Conservation (phyloP, 495 filamentous ascomycete genomes). For the Melanomma pulvis-pyrius region DNA sequence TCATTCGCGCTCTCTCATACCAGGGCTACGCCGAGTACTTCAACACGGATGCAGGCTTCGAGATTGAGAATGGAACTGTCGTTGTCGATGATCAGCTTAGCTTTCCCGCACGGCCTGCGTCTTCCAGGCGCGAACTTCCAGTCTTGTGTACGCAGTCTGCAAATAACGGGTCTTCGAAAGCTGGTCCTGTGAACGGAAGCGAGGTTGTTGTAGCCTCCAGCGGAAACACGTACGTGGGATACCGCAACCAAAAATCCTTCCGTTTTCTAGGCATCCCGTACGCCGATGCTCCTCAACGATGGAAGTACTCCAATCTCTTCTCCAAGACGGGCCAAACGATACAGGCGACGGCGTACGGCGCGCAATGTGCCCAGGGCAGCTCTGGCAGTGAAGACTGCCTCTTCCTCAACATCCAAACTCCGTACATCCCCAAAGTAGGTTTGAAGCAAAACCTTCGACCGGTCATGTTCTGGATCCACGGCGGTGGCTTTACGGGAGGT, state of each 20-base stretch:
- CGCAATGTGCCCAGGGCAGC: constrained; percentile 52
- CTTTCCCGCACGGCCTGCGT: constrained; percentile 11
- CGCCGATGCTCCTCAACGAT: constrained; percentile 52
- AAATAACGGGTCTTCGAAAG: constrained; percentile 27
- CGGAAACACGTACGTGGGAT: constrained; percentile 50
- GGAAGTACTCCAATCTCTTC: constrained; percentile 52
- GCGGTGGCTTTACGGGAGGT: constrained; percentile 52
- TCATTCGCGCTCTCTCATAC: constrained; percentile 46
- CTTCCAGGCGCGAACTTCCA: constrained; percentile 39
- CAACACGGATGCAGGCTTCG: constrained; percentile 44
- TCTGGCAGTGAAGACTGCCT: constrained; percentile 52
- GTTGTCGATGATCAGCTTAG: constrained; percentile 23
- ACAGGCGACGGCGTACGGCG: constrained; percentile 49
- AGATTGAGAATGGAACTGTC: constrained; percentile 46
- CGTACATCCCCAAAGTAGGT: constrained; percentile 48
- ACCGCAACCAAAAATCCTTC: constrained; percentile 57
- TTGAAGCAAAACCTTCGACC: constrained; percentile 43
- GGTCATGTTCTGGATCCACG: constrained; percentile 55
- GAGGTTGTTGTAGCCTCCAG: constrained; percentile 43
- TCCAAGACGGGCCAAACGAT: constrained; percentile 49
- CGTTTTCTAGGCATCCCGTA: constrained; percentile 58
- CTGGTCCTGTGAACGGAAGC: constrained; percentile 37
- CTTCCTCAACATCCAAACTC: constrained; percentile 51
- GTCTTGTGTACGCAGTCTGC: constrained; percentile 52
- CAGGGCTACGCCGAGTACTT: constrained; percentile 41